Base-by-base conservation (phyloP, 805 yeast species). In the Candida qinlingensis region DNA sequence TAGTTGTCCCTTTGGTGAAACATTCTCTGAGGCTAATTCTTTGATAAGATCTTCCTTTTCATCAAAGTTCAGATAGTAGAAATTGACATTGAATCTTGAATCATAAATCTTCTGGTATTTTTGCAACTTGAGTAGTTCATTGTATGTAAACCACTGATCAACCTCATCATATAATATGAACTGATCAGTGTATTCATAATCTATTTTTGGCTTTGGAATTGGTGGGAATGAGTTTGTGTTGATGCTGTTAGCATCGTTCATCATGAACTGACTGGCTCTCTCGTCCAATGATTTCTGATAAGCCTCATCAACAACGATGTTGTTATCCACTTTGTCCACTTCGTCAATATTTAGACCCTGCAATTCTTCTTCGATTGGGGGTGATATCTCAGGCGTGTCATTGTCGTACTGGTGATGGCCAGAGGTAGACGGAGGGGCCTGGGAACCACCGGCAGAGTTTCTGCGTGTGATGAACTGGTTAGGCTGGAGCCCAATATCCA, bases 81-180 rank as follows among this genome's bases (percentile, higher is more conserved):
- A 60, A 10, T 46, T 49, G 4, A 31, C 29, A 19, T 36, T 34
- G 46, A 51, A 51, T 33, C 44, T 44, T 3, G 44, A 25, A 3
- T 43, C 41, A 33, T 51, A 56, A 3, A 37, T 7, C 2, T 11
- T 19, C 10, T 48, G 44, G 34, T 40, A 46, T 0, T 26, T 12
- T 1, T 29, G n/a, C 4, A 60, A 41, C 27, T 53, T 49, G 2
- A 7, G 12, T 39, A 54, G 41, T 38, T 70, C 74, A 4, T 62
- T 54, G 1, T 58, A 38, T 3, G 68, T 57, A 53, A 75, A 77
- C 81, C 81, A 77, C 36, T 74, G 72, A 8, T 70, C 67, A 12
- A 77, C 44, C 52, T 81, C 85, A 1, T 62, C 61, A 11, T 52
- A 50, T 13, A 77, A 59, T 2, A 59, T 49, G 10, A 68, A 65